phyloP scores from a whole-genome alignment of 169 alveolate species.

The Theileria luwenshuni region DNA sequence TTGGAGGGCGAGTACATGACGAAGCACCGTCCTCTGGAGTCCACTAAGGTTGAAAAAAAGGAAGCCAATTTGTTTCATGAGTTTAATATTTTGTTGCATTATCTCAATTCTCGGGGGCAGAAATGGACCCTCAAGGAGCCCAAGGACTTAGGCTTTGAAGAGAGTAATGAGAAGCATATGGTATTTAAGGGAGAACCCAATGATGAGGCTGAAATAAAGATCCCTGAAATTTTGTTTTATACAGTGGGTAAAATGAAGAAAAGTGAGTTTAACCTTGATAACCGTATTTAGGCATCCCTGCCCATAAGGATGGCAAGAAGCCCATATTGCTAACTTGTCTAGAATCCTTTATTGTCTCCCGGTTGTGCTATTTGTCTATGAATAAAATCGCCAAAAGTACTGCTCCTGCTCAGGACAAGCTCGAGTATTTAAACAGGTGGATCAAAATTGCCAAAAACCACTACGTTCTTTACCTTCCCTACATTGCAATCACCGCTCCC shows the following conservation, averaged over 20 bases:
- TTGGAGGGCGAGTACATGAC: slow-evolving; percentile 60
- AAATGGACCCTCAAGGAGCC: slow-evolving; percentile 61
- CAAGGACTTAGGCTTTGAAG: slow-evolving; percentile 43
- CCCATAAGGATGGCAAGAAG: slow-evolving; percentile 42
- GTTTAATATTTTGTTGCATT: slow-evolving; percentile 59
- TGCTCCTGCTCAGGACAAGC: slow-evolving; percentile 48
- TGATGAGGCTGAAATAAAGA: slow-evolving; percentile 33
- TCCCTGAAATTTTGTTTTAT: slow-evolving; percentile 55
- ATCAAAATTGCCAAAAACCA: slow-evolving; percentile 56
- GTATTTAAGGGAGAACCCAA: slow-evolving; percentile 43
- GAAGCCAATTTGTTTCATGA: slow-evolving; percentile 55
- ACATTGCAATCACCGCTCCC: slow-evolving; percentile 61
- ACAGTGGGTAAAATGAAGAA: slow-evolving; percentile 65
- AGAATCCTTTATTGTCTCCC: slow-evolving; percentile 63
- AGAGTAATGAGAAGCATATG: slow-evolving; percentile 54
- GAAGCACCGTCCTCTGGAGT: slow-evolving; percentile 62
- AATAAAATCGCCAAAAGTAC: slow-evolving; percentile 29
- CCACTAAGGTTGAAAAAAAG: slow-evolving; percentile 39
- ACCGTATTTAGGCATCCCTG: slow-evolving; percentile 43
- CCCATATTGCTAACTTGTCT: slow-evolving; percentile 62
- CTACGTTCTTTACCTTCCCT: slow-evolving; percentile 60
- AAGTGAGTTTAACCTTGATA: slow-evolving; percentile 24
- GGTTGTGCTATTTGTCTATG: slow-evolving; percentile 48
- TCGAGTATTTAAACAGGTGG: slow-evolving; percentile 57
- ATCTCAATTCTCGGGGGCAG: slow-evolving; percentile 35